Evolutionary conservation across 2,329 filamentous ascomycete genomes (phyloP), one percentile per base, ranked within the genome.

Genomic region (Fusarium staphyleae): DNA sequence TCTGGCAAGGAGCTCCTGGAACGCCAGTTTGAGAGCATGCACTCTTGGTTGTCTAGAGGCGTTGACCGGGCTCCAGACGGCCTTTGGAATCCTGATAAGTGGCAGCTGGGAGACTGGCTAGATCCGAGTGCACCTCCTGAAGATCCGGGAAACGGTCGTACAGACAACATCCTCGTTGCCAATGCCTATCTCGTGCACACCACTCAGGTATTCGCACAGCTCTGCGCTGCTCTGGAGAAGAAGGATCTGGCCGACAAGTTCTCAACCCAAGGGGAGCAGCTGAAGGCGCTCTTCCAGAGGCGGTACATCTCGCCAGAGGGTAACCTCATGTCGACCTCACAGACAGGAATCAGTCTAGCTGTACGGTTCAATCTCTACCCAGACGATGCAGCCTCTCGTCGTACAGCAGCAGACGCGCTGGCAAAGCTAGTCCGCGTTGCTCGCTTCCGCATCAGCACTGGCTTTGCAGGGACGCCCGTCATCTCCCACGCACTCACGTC

Each of bases 341-440:
- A 44, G 29, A 44, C 40, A 22, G 40, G 40, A 1, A 44, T 44
- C 15, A 15, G 16, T 15, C 40, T 44, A 7, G 28, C 40, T 9
- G 29, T 44, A 4, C 40, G 10, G 33, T 44, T 44, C 8, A n/a
- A 18, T 3, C 40, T 44, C 28, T 44, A 34, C 9, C 37, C 26
- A 28, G 46, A 74, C 73, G 2, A 74, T 75, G 4, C 78, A 74
- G 2, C 74, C 74, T 5, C 62, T 67, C 75, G 1, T 67, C 74
- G 16, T 66, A 58, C 33, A 2, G 33, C 33, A 11, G 33, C 33
- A 16, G 18, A 19, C 13, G 37, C 37, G 6, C 24, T 41, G 9
- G 37, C 29, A 41, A n/a, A 24, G 18, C 22, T 41, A 3, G 37
- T 29, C 10, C 37, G 37, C 9, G 26, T 19, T 48, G 22, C 22